Evolutionary conservation across 2,329 filamentous ascomycete genomes (phyloP), one percentile per base, ranked within the genome.

Genomic region (Ampelomyces quisqualis): DNA sequence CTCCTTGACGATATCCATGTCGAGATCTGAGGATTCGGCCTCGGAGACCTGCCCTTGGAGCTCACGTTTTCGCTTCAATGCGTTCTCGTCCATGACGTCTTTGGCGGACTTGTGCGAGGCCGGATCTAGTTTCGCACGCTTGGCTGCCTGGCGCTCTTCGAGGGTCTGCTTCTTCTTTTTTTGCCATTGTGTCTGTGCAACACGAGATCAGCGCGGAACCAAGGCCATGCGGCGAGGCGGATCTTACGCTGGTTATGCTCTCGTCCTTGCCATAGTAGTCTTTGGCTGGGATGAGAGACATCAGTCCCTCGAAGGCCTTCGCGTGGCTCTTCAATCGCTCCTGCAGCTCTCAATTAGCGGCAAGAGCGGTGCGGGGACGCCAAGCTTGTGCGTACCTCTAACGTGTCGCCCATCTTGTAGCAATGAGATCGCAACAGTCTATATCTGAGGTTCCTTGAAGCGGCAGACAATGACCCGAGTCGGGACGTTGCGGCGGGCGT

Each of bases 161-260:
- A 95, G 95, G 35, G 89, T 91, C 73, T 97, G 90, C 75, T 97
- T 97, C 73, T 93, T 95, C 64, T 85, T 85, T 68, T 84, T 83
- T 86, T 89, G 94, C 89, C 90, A 95, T 84, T 96, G 89, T 60
- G 93, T 86, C 89, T 95, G 38, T 24, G 22, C n/a, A n/a, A 46
- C 34, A 30, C 42, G 20, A 26, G 37, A 45, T 48, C 38, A 55
- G 50, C 32, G 40, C 15, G 34, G 26, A 38, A 19, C 38, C 27
- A 43, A 43, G 38, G 34, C 35, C 28, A 21, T 8, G 40, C 27
- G 36, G 34, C 14, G 40, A 34, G 40, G 19, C 22, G 24, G 11
- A 43, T 82, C 86, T 59, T 84, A 91, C 88, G 70, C 79, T 89
- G 49, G 79, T 86, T 65, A 67, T 64, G 34, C 63, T 67, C 43